Percentiles rank a stretch among this genome's conserved stretches.
phyloP scores from a whole-genome alignment of 352 stramenopile genomes.

The Pythium phragmiticola region DNA sequence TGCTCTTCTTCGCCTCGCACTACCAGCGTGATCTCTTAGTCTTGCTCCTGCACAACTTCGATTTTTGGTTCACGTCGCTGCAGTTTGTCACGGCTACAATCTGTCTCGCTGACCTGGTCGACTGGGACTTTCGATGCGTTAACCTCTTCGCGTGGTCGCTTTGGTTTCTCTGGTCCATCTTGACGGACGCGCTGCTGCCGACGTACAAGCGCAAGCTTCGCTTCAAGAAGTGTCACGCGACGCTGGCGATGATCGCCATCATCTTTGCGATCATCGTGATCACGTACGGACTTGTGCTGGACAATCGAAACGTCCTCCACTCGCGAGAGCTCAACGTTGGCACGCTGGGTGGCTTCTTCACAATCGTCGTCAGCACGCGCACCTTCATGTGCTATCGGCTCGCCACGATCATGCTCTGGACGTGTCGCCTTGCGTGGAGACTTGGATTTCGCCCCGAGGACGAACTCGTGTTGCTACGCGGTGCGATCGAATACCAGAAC shows the following conservation, averaged over 20 bases:
- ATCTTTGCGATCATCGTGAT: constrained; percentile 13
- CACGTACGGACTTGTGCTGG: constrained; percentile 13
- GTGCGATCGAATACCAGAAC: constrained; percentile 20
- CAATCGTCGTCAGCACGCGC: constrained; percentile 19
- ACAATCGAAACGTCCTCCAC: constrained; percentile 10
- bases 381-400: constrained; percentile 25
- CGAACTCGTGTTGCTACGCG: constrained; percentile 20
- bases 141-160: constrained; percentile 18
- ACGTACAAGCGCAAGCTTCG: constrained; percentile 18
- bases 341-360: constrained; percentile 16
- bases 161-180: constrained; percentile 22
- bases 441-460: constrained; percentile 13
- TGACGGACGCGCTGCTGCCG: constrained; percentile 18
- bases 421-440: constrained; percentile 12
- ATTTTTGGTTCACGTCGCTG: constrained; percentile 23
- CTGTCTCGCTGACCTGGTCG: constrained; percentile 18
- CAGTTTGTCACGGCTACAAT: constrained; percentile 22
- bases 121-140: constrained; percentile 23
- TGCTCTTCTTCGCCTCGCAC: constrained; percentile 9
- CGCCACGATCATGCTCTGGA: constrained; percentile 23
- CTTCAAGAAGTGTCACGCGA: constrained; percentile 20
- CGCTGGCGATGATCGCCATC: constrained; percentile 4
- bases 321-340: constrained; percentile 15
- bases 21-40: constrained; percentile 16
- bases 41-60: constrained; percentile 20